Percentiles rank a stretch among this genome's conserved stretches.
phyloP scores from a whole-genome alignment of 805 yeast species.

The Saccharomyces paradoxus region DNA sequence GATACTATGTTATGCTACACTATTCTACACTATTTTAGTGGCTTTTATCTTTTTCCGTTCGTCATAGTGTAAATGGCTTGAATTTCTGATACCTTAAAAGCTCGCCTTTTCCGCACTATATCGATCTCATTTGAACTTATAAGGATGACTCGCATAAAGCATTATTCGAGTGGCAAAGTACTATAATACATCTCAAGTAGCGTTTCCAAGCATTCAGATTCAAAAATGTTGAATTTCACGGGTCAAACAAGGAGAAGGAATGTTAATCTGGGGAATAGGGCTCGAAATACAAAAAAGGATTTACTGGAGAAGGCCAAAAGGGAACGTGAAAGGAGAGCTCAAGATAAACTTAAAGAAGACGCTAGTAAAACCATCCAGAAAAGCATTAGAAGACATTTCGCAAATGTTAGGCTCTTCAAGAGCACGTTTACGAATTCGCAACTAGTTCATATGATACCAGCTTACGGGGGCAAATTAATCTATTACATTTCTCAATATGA shows the following conservation, averaged over 20 bases:
- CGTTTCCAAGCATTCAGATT: background rate
- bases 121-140: background rate
- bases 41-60: background rate
- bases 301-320: constrained; percentile 55
- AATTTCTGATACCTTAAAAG: background rate
- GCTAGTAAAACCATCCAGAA: constrained; percentile 48
- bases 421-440: constrained; percentile 11
- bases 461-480: constrained; percentile 25
- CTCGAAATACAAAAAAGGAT: constrained; percentile 32
- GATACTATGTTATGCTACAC: background rate
- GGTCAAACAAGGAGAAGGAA: constrained; percentile 55
- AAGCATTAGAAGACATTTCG: constrained; percentile 36
- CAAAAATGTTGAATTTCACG: constrained; percentile 44
- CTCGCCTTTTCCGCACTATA: background rate
- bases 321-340: constrained; percentile 61
- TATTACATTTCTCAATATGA: constrained; percentile 9
- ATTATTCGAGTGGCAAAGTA: background rate
- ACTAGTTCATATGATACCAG: constrained; percentile 21
- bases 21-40: background rate
- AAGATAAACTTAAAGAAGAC: constrained; percentile 39
- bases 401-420: constrained; percentile 23
- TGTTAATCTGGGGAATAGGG: constrained; percentile 49
- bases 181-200: background rate
- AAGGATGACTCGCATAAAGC: background rate
- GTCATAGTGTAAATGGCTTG: background rate